These are phyloP conservation scores for Beta vulgaris DNA, from an alignment of 148 eudicot genomes.

Conservation along the genomic window DNA sequence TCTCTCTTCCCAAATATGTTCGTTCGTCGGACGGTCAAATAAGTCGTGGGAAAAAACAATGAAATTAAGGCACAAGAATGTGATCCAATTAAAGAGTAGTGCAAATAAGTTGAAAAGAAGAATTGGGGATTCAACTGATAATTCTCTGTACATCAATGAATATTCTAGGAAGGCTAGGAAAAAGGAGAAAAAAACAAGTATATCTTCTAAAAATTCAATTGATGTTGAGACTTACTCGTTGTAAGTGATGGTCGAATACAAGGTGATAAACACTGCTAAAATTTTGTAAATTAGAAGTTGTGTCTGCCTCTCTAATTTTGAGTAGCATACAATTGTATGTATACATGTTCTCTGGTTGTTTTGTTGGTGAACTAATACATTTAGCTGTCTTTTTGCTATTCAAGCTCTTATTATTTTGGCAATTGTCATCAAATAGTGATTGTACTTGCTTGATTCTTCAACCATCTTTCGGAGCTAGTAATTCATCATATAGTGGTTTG, in stretches of 20 bases:
- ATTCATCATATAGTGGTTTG: no score
- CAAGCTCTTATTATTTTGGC: no score
- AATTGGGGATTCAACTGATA: constrained; percentile 13
- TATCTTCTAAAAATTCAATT: constrained; percentile 11
- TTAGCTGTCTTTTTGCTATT: not conserved
- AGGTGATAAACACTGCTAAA: not conserved
- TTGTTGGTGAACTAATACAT: not conserved
- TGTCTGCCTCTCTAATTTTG: not conserved
- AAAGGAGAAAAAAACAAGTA: constrained; percentile 1
- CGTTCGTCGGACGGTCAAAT: no score
- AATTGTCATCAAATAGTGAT: no score
- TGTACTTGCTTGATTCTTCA: no score
- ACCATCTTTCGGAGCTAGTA: no score
- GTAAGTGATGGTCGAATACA: no score
- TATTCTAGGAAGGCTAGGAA: not conserved
- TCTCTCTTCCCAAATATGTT: no score
- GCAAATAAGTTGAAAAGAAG: constrained; percentile 8
- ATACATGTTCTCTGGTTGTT: not conserved
- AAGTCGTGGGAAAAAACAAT: no score
- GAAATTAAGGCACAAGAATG: not conserved
- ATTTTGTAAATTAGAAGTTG: not conserved
- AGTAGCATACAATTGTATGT: not conserved
- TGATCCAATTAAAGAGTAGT: not conserved
- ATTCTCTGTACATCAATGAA: constrained; percentile 17
- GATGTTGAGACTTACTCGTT: constrained; percentile 18